Percentiles rank a stretch among this genome's conserved stretches.
Evolutionary conservation across 371 early-diverging fungal genomes (phyloP).

Genomic region (Apophysomyces trapeziformis): DNA sequence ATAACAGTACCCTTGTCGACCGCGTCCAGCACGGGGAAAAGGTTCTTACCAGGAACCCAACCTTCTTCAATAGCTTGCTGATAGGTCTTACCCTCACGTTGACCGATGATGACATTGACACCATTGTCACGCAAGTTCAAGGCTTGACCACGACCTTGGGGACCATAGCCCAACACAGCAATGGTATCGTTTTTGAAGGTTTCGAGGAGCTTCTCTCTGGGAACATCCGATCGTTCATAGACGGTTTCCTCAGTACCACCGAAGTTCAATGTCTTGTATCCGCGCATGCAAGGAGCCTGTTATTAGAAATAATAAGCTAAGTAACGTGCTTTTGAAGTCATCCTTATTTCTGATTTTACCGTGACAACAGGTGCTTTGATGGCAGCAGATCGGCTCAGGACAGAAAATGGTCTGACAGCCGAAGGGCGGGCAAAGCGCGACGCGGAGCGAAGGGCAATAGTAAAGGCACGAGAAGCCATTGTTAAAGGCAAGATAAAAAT

Average conservation of each 20-base stretch:
- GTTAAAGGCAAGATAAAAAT: slow-evolving; percentile 13
- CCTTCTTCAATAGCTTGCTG: slow-evolving; percentile 94
- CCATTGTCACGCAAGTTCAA: slow-evolving; percentile 97
- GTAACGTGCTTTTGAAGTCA: too few relatives aligned
- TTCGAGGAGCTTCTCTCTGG: slow-evolving; percentile 87
- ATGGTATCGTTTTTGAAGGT: slow-evolving; percentile 94
- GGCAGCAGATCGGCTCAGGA: slow-evolving; percentile 18
- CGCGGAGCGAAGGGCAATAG: slow-evolving; percentile 48
- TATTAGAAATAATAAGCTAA: too few relatives aligned
- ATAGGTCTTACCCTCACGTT: slow-evolving; percentile 93
- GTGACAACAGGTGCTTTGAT: slow-evolving; percentile 19
- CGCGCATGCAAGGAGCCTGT: slow-evolving; percentile 67
- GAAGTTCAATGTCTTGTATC: slow-evolving; percentile 93
- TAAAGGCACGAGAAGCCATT: slow-evolving; percentile 53
- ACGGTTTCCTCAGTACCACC: slow-evolving; percentile 93
- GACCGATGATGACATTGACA: slow-evolving; percentile 94
- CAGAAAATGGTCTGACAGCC: slow-evolving; percentile 21
- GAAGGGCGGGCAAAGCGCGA: slow-evolving; percentile 43
- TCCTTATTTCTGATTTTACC: not conserved
- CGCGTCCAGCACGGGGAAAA: slow-evolving; percentile 94
- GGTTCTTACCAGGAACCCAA: slow-evolving; percentile 95
- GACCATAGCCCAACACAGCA: slow-evolving; percentile 97
- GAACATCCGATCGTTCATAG: slow-evolving; percentile 95
- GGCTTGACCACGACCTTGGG: slow-evolving; percentile 96
- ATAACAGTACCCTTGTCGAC: slow-evolving; percentile 89